Evolutionary conservation across 495 filamentous ascomycete species (phyloP).

Genomic region (Neurospora terricola): DNA sequence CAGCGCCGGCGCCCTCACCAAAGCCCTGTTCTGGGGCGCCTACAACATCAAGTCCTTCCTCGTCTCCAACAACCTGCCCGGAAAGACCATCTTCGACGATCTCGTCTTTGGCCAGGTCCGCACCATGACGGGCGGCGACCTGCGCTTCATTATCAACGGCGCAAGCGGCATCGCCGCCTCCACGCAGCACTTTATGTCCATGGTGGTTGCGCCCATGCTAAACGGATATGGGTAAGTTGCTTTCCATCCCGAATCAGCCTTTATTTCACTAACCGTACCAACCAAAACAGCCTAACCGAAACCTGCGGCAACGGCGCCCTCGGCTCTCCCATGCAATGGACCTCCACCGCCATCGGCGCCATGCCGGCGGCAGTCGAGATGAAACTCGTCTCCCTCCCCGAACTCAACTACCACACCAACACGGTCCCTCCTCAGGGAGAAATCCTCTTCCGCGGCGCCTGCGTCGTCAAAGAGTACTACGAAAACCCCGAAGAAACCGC

Average conservation of each 20-base stretch:
- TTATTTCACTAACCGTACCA: too few relatives aligned
- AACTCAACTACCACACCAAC: constrained; percentile 73
- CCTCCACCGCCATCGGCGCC: constrained; percentile 63
- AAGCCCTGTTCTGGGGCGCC: constrained; percentile 34
- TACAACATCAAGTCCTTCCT: constrained; percentile 45
- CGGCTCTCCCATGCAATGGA: constrained; percentile 58
- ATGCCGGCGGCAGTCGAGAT: constrained; percentile 53
- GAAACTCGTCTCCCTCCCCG: constrained; percentile 70
- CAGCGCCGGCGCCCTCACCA: constrained; percentile 16
- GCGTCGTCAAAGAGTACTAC: constrained; percentile 67
- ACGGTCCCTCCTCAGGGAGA: constrained; percentile 79
- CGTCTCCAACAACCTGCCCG: constrained; percentile 52
- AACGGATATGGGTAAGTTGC: constrained; percentile 56
- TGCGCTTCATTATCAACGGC: constrained; percentile 66
- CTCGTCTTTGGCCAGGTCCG: constrained; percentile 70
- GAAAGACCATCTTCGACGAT: constrained; percentile 62
- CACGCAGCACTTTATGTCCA: constrained; percentile 69
- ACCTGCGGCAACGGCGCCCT: constrained; percentile 64
- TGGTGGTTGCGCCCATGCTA: constrained; percentile 62
- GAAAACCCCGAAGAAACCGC: constrained; percentile 73
- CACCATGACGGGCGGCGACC: constrained; percentile 60
- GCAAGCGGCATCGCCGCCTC: constrained; percentile 72
- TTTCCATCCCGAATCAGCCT: too few relatives aligned
- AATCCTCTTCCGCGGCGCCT: constrained; percentile 63
- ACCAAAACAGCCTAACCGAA: constrained; percentile 56